Evolutionary conservation across 2,329 filamentous ascomycete genomes (phyloP).

Genomic region (Plenodomus lindquistii): DNA sequence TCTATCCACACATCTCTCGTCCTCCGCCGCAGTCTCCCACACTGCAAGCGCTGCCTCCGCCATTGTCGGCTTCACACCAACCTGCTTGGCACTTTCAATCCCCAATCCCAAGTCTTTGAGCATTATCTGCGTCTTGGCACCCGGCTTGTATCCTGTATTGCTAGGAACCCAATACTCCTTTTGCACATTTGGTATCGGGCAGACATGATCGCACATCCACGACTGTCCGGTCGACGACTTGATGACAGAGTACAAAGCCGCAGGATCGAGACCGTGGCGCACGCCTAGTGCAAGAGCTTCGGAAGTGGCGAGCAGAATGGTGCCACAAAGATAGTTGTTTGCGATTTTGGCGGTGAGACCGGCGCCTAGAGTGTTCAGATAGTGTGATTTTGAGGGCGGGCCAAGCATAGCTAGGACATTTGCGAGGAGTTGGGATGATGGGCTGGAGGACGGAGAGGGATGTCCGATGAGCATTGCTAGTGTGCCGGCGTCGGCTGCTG

Average conservation of each 20-base stretch:
- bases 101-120: conserved; percentile 38
- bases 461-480: conserved; percentile 35
- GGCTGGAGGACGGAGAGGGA: conserved; percentile 11
- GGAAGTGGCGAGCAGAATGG: conserved; percentile 36
- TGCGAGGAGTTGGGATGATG: conserved; percentile 16
- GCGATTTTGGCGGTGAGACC: conserved; percentile 39
- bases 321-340: conserved; percentile 41
- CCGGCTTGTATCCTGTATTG: conserved; percentile 37
- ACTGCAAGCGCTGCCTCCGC: conserved; percentile 32
- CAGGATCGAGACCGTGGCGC: conserved; percentile 34
- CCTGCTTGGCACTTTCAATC: conserved; percentile 31
- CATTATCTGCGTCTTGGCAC: conserved; percentile 44
- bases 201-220: conserved; percentile 43
- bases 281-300: conserved; percentile 40
- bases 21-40: conserved; percentile 30
- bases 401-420: conserved; percentile 25
- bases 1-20: conserved; percentile 29
- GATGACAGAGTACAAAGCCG: conserved; percentile 31
- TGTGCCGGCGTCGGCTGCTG: conserved; percentile 32
- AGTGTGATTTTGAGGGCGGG: conserved; percentile 33
- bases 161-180: conserved; percentile 36
- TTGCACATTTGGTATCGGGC: conserved; percentile 37
- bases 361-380: conserved; percentile 30
- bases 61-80: conserved; percentile 31
- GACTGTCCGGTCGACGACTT: conserved; percentile 35